Percentiles rank a stretch among this genome's conserved stretches.
Evolutionary conservation across 2,329 filamentous ascomycete species (phyloP).

Genomic region (Aureobasidium sp.): DNA sequence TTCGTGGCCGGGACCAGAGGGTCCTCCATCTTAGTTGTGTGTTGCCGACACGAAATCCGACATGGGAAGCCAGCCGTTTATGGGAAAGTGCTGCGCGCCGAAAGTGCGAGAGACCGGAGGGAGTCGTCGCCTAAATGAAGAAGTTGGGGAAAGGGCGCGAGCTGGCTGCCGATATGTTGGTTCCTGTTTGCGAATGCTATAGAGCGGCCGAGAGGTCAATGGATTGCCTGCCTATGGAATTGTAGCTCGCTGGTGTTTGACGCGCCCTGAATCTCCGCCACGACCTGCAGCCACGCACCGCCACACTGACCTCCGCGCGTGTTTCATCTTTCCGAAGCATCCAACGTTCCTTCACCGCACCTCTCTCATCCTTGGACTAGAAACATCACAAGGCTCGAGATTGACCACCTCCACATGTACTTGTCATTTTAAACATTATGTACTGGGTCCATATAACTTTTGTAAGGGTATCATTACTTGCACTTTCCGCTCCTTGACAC

Average conservation of each 20-base stretch:
- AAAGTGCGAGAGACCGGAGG: not conserved
- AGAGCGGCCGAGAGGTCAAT: not conserved
- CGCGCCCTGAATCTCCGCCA: slow-evolving; percentile 10
- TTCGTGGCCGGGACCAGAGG: slow-evolving; percentile 31
- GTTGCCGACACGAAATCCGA: not conserved
- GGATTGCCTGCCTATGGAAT: not conserved
- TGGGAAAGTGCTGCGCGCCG: not conserved
- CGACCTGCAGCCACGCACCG: not conserved
- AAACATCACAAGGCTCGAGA: not conserved
- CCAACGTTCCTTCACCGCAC: not conserved
- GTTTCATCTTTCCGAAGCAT: slow-evolving; percentile 9
- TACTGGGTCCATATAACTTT: slow-evolving; percentile 1
- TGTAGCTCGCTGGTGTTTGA: not conserved
- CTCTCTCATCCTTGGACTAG: not conserved
- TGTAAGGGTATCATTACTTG: not conserved
- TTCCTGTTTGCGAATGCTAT: not conserved
- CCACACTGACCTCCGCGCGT: not conserved
- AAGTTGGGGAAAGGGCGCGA: not conserved
- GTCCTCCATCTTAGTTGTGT: slow-evolving; percentile 29
- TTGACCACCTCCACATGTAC: not conserved
- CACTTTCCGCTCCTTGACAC: not conserved
- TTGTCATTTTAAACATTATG: not conserved
- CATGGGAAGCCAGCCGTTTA: slow-evolving; percentile 4
- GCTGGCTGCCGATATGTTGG: not conserved
- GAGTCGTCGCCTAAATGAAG: not conserved